Percentiles rank a stretch among this genome's conserved stretches.
Conservation (phyloP, 176 grass and related monocot species). For the Oropetium thomaeum region DNA sequence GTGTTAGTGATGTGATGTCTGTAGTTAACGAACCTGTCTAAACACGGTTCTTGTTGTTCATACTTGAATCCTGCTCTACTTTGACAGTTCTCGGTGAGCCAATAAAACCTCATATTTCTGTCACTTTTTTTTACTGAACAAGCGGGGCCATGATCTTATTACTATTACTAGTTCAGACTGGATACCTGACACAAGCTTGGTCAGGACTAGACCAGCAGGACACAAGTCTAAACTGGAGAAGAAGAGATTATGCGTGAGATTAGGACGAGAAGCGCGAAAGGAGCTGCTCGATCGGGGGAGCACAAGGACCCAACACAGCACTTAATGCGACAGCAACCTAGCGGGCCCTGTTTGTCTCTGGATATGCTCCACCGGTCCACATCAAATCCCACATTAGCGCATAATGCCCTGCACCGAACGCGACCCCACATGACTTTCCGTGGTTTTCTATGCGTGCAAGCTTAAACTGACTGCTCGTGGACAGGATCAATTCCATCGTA, state of each 20-base stretch:
- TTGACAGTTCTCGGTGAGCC: neutral
- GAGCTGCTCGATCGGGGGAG: neutral
- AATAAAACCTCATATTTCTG: too few relatives aligned
- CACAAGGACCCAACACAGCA: slow-evolving; percentile 44
- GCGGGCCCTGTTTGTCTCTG: slow-evolving; percentile 51
- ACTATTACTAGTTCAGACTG: too few relatives aligned
- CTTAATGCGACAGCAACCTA: slow-evolving; percentile 56
- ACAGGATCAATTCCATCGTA: neutral
- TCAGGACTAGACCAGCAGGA: neutral
- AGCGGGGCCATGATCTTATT: too few relatives aligned
- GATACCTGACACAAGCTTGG: too few relatives aligned
- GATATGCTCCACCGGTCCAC: slow-evolving; percentile 70
- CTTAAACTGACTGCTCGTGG: neutral
- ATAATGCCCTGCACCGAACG: slow-evolving; percentile 51
- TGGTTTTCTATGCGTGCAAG: neutral
- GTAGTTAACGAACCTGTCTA: slow-evolving; percentile 4
- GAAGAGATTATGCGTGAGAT: neutral
- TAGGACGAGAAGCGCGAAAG: slow-evolving; percentile 9
- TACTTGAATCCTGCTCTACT: neutral
- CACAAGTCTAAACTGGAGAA: neutral
- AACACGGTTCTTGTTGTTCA: neutral
- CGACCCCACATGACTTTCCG: neutral
- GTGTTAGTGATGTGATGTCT: neutral
- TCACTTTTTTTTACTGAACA: neutral
- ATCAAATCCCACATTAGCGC: slow-evolving; percentile 76